phyloP scores from a whole-genome alignment of 2,329 filamentous ascomycete species.

The Madurella mycetomatis region DNA sequence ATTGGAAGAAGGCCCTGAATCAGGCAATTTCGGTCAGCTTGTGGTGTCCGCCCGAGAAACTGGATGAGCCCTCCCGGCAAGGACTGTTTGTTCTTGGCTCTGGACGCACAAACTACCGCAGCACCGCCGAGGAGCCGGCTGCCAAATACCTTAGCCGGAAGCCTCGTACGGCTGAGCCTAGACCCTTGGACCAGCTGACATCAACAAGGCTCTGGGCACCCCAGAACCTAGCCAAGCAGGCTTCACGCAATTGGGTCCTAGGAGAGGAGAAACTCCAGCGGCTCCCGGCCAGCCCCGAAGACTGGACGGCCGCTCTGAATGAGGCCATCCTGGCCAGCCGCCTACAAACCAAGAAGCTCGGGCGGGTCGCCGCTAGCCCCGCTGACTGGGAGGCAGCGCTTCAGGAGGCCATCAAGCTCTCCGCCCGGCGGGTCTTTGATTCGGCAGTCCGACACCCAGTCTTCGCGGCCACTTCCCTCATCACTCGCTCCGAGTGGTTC shows the following conservation, averaged over 20 bases:
- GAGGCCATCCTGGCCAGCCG: slow-evolving; percentile 9
- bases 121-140: slow-evolving; percentile 31
- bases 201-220: slow-evolving; percentile 29
- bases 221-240: neutral
- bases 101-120: slow-evolving; percentile 26
- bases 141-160: slow-evolving; percentile 31
- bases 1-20: neutral
- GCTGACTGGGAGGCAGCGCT: slow-evolving; percentile 38
- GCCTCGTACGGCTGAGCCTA: slow-evolving; percentile 24
- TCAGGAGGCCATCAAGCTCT: slow-evolving; percentile 32
- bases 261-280: neutral
- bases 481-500: slow-evolving; percentile 23
- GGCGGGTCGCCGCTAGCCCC: slow-evolving; percentile 23
- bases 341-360: neutral
- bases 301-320: slow-evolving; percentile 8
- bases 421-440: slow-evolving; percentile 29
- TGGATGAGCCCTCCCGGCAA: slow-evolving; percentile 2
- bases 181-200: slow-evolving; percentile 26
- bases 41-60: slow-evolving; percentile 18
- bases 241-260: slow-evolving; percentile 29
- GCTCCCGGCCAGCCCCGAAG: neutral
- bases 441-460: slow-evolving; percentile 32
- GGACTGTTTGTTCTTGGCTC: slow-evolving; percentile 27
- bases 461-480: slow-evolving; percentile 28
- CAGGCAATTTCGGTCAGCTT: slow-evolving; percentile 13